phyloP scores from a whole-genome alignment of 139 green algal species.

The Monoraphidium neglectum region DNA sequence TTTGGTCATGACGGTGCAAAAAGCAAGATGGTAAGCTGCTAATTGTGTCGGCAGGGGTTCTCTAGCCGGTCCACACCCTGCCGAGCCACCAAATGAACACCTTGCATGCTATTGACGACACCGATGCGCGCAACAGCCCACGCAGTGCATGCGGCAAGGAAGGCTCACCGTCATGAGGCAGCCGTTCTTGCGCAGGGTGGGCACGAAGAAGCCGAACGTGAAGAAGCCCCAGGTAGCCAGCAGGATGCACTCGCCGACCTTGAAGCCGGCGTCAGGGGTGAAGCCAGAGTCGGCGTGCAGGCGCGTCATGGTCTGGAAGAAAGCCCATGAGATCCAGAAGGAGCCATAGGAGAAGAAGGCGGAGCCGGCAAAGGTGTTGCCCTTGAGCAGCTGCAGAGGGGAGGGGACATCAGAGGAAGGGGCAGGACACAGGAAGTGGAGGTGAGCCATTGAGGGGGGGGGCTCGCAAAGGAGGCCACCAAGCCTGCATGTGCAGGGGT shows the following conservation, averaged over 20 bases:
- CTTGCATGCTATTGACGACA: background rate
- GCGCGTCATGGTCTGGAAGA: constrained; percentile 24
- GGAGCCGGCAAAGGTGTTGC: constrained; percentile 72
- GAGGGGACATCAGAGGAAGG: background rate
- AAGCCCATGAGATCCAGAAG: constrained; percentile 65
- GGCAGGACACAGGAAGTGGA: background rate
- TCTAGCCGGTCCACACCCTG: no score
- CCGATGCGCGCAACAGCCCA: no score
- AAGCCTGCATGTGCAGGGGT: background rate
- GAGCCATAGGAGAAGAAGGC: constrained; percentile 68
- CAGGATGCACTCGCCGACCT: constrained; percentile 46
- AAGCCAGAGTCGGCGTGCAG: background rate
- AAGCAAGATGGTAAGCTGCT: no score
- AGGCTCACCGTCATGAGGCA: constrained; percentile 33
- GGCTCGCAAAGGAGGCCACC: background rate
- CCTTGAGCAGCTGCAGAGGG: constrained; percentile 53
- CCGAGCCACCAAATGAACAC: no score
- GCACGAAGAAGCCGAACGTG: constrained; percentile 58
- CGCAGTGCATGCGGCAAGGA: no score
- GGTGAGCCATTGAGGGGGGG: background rate
- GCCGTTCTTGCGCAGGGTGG: constrained; percentile 51
- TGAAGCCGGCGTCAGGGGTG: background rate
- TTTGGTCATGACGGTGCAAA: no score
- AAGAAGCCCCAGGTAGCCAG: constrained; percentile 64
- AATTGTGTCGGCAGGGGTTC: background rate